Conservation (phyloP, 2,329 filamentous ascomycete species). For the Fusarium nurragi region DNA sequence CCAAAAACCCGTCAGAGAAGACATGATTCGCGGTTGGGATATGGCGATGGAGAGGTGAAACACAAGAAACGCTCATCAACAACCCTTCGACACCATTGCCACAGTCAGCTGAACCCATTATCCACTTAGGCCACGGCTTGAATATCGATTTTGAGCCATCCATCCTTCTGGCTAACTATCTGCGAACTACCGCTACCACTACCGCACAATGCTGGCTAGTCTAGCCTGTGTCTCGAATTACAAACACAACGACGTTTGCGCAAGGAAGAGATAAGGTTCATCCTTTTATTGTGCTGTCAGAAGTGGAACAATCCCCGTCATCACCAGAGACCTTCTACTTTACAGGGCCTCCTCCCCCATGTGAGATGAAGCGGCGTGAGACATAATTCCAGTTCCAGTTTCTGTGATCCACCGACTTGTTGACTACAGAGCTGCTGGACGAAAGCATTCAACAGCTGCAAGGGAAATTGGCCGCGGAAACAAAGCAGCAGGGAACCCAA, state of each 20-base stretch:
- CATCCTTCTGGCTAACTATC: neutral
- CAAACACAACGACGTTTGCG: constrained; percentile 2
- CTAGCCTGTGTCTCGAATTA: neutral
- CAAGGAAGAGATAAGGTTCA: constrained; percentile 3
- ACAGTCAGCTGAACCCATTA: constrained; percentile 9
- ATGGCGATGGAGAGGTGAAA: neutral
- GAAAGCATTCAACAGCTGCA: neutral
- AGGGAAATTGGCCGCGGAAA: constrained; percentile 2
- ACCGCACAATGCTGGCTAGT: neutral
- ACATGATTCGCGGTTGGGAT: neutral
- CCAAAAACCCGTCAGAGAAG: neutral
- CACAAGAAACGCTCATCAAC: neutral
- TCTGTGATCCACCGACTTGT: neutral
- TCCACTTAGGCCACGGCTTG: neutral
- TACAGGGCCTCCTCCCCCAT: neutral
- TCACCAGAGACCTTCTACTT: neutral
- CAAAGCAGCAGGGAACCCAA: neutral
- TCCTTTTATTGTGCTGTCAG: constrained; percentile 1
- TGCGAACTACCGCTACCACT: neutral
- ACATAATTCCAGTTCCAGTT: neutral
- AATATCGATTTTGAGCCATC: neutral
- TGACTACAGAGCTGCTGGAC: neutral
- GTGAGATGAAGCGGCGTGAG: neutral
- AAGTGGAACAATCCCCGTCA: constrained; percentile 17
- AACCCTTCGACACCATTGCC: neutral